Conservation (phyloP, 805 yeast species). For the Kazachstania viticola region DNA sequence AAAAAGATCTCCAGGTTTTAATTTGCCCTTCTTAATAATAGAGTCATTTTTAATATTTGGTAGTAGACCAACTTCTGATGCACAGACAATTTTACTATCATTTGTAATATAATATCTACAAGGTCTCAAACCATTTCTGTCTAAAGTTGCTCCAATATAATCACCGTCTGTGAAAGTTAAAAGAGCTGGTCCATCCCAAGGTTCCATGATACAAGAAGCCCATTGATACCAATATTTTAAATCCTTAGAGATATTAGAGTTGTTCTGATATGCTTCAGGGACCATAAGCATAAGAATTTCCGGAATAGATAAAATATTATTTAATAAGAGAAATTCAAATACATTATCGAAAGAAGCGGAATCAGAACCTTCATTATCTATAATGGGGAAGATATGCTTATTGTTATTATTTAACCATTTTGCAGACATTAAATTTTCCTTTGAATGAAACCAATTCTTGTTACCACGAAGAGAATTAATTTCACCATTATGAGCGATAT, state of each 20-base stretch:
- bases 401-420: slow-evolving; percentile 22
- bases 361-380: slow-evolving; percentile 97
- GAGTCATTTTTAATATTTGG: slow-evolving; percentile 69
- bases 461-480: slow-evolving; percentile 94
- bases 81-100: slow-evolving; percentile 93
- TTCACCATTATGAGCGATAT: slow-evolving; percentile 98
- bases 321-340: slow-evolving; percentile 78
- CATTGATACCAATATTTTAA: too few relatives aligned
- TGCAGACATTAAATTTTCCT: slow-evolving; percentile 58
- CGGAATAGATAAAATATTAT: slow-evolving; percentile 84
- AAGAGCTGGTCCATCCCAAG: too few relatives aligned
- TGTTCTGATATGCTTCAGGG: too few relatives aligned
- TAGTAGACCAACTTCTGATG: slow-evolving; percentile 96
- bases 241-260: too few relatives aligned
- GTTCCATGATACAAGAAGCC: too few relatives aligned
- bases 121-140: slow-evolving; percentile 95
- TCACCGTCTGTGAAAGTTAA: too few relatives aligned
- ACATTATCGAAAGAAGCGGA: slow-evolving; percentile 97
- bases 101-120: slow-evolving; percentile 93
- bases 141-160: too few relatives aligned
- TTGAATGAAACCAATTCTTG: slow-evolving; percentile 99
- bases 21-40: slow-evolving; percentile 81
- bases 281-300: slow-evolving; percentile 96
- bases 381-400: slow-evolving; percentile 84
- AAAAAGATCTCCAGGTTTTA: slow-evolving; percentile 93